Evolutionary conservation across 1,139 yeast genomes (phyloP).

Genomic region (Yamadazyma triangularis): DNA sequence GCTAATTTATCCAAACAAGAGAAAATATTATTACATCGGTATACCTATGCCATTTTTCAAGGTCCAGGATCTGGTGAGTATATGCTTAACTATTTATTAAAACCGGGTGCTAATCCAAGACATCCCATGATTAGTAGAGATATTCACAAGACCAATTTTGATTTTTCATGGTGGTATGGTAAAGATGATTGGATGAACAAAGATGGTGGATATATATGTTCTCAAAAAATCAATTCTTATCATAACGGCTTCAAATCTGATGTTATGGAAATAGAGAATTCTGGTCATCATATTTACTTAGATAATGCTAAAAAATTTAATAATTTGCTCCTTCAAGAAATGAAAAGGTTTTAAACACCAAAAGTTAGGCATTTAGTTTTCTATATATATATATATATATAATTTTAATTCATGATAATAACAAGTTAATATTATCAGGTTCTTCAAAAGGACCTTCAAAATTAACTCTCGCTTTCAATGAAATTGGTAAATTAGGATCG

Average conservation of each 20-base stretch:
- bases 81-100: conserved; percentile 60
- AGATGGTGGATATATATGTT: conserved; percentile 47
- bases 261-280: conserved; percentile 43
- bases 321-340: conserved; percentile 34
- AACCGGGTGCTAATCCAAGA: conserved; percentile 75
- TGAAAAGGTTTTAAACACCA: conserved; percentile 14
- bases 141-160: conserved; percentile 44
- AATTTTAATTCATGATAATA: conserved; percentile 4
- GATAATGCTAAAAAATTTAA: conserved; percentile 56
- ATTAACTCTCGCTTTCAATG: conserved; percentile 21
- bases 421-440: conserved; percentile 13
- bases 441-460: conserved; percentile 20
- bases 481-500: conserved; percentile 52
- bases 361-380: conserved; percentile 1
- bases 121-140: conserved; percentile 51
- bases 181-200: conserved; percentile 76
- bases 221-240: conserved; percentile 22
- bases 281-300: conserved; percentile 72
- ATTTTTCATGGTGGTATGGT: conserved; percentile 68
- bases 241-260: conserved; percentile 27
- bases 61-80: conserved; percentile 75
- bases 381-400: background rate
- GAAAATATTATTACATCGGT: conserved; percentile 49
- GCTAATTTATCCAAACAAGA: conserved; percentile 42
- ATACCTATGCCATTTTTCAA: conserved; percentile 67